These are phyloP conservation scores for Daucus carota DNA, from an alignment of 129 eudicot species.

Conservation along the genomic window DNA sequence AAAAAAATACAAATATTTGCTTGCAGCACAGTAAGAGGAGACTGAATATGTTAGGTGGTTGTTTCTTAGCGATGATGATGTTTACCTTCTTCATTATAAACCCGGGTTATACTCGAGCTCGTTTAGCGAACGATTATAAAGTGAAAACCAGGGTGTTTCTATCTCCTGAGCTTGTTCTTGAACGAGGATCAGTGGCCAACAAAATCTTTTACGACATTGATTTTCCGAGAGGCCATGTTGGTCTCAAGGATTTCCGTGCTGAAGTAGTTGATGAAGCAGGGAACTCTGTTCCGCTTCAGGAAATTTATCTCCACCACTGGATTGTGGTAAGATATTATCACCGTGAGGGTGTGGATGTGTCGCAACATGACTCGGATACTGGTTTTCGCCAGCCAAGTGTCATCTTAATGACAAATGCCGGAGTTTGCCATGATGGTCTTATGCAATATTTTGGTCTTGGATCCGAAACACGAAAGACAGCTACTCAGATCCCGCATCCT, in stretches of 20 bases:
- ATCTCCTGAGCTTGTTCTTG: slow-evolving; percentile 44
- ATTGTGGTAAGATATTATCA: slow-evolving; percentile 38
- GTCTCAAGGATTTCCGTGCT: slow-evolving; percentile 46
- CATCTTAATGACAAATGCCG: slow-evolving; percentile 36
- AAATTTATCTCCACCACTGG: slow-evolving; percentile 73
- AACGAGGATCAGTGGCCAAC: slow-evolving; percentile 51
- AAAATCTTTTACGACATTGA: slow-evolving; percentile 41
- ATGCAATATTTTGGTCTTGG: slow-evolving; percentile 68
- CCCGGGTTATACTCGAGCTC: slow-evolving; percentile 19
- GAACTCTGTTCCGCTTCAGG: slow-evolving; percentile 48
- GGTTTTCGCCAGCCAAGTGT: slow-evolving; percentile 34
- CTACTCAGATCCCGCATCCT: slow-evolving; percentile 63
- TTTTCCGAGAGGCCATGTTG: slow-evolving; percentile 64
- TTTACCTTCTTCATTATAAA: not conserved
- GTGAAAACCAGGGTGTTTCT: slow-evolving; percentile 40
- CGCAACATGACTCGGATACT: slow-evolving; percentile 5
- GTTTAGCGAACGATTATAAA: slow-evolving; percentile 17
- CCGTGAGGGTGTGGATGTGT: slow-evolving; percentile 21
- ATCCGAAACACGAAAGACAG: slow-evolving; percentile 68
- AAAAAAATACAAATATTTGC: not conserved
- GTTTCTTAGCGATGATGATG: not conserved
- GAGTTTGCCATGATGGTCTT: slow-evolving; percentile 41
- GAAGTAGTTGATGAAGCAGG: slow-evolving; percentile 69
- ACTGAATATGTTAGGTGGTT: slow-evolving; percentile 21
- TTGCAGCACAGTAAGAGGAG: not conserved